These are phyloP conservation scores for Penicillium sp. DNA, from an alignment of 2,329 filamentous ascomycete genomes.

Conservation along the genomic window DNA sequence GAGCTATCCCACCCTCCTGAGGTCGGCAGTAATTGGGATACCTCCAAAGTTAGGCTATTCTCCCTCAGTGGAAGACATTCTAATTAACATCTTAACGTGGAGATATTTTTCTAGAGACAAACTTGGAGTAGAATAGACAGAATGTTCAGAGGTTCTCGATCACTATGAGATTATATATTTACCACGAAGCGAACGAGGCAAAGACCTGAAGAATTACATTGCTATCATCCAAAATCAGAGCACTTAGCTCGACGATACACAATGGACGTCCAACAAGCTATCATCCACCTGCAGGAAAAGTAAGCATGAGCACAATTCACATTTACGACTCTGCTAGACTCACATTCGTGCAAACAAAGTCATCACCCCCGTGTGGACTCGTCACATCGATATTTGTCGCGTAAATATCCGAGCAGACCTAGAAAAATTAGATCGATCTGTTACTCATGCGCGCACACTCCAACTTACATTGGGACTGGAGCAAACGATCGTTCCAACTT, in stretches of 20 bases:
- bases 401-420: conserved; percentile 49
- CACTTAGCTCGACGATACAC: conserved; percentile 22
- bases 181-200: not conserved
- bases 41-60: too few relatives aligned
- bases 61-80: too few relatives aligned
- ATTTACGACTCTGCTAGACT: conserved; percentile 4
- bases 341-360: conserved; percentile 48
- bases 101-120: too few relatives aligned
- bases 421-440: not conserved
- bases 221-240: not conserved
- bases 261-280: conserved; percentile 37
- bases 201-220: not conserved
- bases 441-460: not conserved
- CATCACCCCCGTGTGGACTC: conserved; percentile 47
- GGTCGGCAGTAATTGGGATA: not conserved
- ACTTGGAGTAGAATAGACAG: too few relatives aligned
- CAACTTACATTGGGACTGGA: conserved; percentile 49
- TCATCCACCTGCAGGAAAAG: conserved; percentile 28
- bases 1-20: not conserved
- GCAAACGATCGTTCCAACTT: conserved; percentile 50
- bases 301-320: not conserved
- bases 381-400: conserved; percentile 47
- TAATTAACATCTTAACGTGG: too few relatives aligned
- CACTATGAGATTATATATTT: not conserved
- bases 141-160: too few relatives aligned